Conservation (phyloP, 2,329 filamentous ascomycete genomes). For the Colletotrichum plurivorum region DNA sequence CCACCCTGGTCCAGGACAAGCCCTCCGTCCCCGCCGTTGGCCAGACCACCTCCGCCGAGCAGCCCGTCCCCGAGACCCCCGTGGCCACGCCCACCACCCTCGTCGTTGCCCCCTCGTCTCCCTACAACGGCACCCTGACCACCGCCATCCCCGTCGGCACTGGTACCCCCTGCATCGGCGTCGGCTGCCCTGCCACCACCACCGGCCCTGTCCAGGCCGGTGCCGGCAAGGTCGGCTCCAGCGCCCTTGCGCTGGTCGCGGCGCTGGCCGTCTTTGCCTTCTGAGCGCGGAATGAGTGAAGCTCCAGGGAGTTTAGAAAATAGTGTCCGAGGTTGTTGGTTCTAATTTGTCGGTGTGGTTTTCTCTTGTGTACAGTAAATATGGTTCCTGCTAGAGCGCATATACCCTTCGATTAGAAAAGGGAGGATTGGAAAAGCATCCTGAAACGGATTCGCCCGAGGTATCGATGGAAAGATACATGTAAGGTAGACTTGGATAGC, state of each 20-base stretch:
- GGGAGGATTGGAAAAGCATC: constrained; percentile 1
- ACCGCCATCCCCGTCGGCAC: constrained; percentile 26
- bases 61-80: constrained; percentile 19
- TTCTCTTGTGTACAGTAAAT: constrained; percentile 28
- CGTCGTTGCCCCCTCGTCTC: constrained; percentile 26
- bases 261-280: constrained; percentile 19
- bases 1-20: constrained; percentile 25
- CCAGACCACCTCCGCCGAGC: constrained; percentile 9
- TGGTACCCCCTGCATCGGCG: constrained; percentile 27
- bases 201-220: constrained; percentile 33
- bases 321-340: neutral
- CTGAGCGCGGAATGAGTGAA: neutral
- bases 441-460: neutral
- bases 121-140: constrained; percentile 30
- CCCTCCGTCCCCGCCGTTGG: constrained; percentile 8
- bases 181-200: constrained; percentile 33
- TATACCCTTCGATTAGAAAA: constrained; percentile 30
- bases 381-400: constrained; percentile 23
- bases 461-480: too few species aligned
- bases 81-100: constrained; percentile 26
- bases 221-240: constrained; percentile 22
- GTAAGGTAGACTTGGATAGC: too few species aligned
- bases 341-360: constrained; percentile 5
- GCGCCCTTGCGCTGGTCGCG: constrained; percentile 14
- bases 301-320: too few species aligned